Evolutionary conservation across 2,329 filamentous ascomycete species (phyloP).

Genomic region (Penicillium thymicola): DNA sequence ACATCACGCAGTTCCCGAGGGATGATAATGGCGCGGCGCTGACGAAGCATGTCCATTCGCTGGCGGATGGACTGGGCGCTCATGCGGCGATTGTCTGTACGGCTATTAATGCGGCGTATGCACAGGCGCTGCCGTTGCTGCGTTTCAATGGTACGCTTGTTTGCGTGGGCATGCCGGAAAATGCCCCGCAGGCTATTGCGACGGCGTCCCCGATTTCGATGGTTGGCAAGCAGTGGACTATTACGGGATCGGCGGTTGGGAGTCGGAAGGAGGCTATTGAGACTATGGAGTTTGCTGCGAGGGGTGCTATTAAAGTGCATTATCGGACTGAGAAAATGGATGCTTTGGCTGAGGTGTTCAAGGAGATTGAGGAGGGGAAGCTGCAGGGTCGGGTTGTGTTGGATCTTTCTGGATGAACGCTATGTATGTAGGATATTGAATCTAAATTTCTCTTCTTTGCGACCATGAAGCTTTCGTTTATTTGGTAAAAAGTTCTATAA

Average conservation of each 20-base stretch:
- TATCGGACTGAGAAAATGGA: constrained; percentile 46
- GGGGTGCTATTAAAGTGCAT: constrained; percentile 47
- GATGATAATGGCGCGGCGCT: constrained; percentile 50
- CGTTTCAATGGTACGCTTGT: constrained; percentile 51
- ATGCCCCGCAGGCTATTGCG: constrained; percentile 44
- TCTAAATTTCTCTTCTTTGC: background rate
- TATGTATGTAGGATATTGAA: background rate
- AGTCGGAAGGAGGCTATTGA: constrained; percentile 50
- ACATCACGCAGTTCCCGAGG: constrained; percentile 52
- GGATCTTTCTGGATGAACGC: constrained; percentile 32
- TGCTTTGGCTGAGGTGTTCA: constrained; percentile 45
- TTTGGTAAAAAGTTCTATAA: background rate
- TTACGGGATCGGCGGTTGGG: constrained; percentile 51
- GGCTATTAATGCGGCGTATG: constrained; percentile 49
- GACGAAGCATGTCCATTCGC: constrained; percentile 53
- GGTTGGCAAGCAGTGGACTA: constrained; percentile 42
- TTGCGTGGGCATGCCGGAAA: constrained; percentile 51
- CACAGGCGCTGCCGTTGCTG: constrained; percentile 48
- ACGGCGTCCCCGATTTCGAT: constrained; percentile 43
- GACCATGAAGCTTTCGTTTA: accelerated
- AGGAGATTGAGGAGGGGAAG: constrained; percentile 44
- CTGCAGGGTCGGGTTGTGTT: constrained; percentile 48
- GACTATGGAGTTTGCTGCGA: constrained; percentile 45
- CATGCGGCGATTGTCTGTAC: constrained; percentile 58
- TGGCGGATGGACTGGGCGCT: constrained; percentile 50